Conservation (phyloP, 495 filamentous ascomycete genomes). For the Evansstolkia leycettana region DNA sequence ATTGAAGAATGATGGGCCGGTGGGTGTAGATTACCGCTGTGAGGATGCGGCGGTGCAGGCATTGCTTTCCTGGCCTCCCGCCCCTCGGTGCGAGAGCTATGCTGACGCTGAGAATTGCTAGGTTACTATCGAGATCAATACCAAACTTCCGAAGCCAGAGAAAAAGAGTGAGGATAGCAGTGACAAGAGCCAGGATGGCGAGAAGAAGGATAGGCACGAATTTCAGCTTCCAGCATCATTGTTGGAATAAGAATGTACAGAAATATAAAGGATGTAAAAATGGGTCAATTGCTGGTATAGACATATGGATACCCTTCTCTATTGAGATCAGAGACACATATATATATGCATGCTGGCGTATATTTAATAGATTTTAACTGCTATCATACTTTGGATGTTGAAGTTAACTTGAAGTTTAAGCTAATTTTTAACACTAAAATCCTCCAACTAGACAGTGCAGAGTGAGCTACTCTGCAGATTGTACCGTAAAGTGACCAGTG, state of each 20-base stretch:
- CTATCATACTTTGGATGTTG: too few species aligned
- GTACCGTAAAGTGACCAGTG: too few species aligned
- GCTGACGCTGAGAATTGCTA: conserved; percentile 16
- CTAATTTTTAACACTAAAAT: too few species aligned
- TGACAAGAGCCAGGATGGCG: conserved; percentile 6
- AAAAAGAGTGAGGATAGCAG: conserved; percentile 14
- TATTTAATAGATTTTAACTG: too few species aligned
- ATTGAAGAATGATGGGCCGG: conserved; percentile 86
- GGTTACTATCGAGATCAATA: conserved; percentile 57
- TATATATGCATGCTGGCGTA: too few species aligned
- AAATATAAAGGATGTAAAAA: neutral
- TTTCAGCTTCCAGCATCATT: conserved; percentile 28
- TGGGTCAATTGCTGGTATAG: conserved; percentile 1
- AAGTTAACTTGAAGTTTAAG: too few species aligned
- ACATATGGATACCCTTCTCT: neutral
- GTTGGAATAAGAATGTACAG: conserved; percentile 15
- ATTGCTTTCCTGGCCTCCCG: conserved; percentile 16
- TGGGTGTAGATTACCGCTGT: conserved; percentile 61
- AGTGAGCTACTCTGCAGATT: too few species aligned
- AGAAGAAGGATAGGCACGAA: conserved; percentile 15
- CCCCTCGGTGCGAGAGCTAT: neutral
- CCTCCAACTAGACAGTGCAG: too few species aligned
- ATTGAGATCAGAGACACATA: too few species aligned
- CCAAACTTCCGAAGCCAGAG: conserved; percentile 44
- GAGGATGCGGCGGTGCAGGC: conserved; percentile 49